Evolutionary conservation across 495 filamentous ascomycete species (phyloP), one percentile per base, ranked within the genome.

Genomic region (Hypoxylon fuscum): DNA sequence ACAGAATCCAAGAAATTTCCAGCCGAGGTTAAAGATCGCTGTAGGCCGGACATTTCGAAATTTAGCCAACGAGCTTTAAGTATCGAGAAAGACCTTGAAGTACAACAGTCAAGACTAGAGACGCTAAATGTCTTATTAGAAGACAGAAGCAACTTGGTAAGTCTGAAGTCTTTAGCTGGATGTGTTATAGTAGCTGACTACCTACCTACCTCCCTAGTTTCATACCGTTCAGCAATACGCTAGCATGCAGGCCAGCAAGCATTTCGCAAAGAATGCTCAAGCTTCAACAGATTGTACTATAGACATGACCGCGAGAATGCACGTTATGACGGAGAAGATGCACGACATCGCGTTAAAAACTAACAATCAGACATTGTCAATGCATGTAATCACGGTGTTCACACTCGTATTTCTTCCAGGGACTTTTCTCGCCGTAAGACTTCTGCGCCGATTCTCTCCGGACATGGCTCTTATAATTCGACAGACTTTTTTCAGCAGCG

Each of bases 201-300:
- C 27, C 25, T 27, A 27, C 3, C 8, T 8, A 35, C 37, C 2
- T 10, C 8, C n/a, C 17, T 17, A 96, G 76, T 96, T 86, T 75
- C 90, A 96, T 69, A 90, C 88, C 56, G 88, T 93, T 14, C 90
- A 93, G 69, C 89, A 92, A 70, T 82, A 76, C 51, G 90, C 91
- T 43, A 87, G 92, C 51, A 82, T 90, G 43, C 90, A 93, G 58
- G 84, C 90, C 6, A 90, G 91, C 6, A 81, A 68, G 29, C 49
- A 61, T 15, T 57, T 76, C 68, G 92, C 92, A 80, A 93, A 91
- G 76, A 79, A 88, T 55, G 74, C 79, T n/a, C 77, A 87, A 65
- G 54, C 56, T 6, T 60, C 54, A 25, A 71, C 57, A 5, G 44
- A 62, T 17, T 68, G 60, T 18, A 38, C 35, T 2, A 38, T n/a